These are phyloP conservation scores for Apiosordaria backusii DNA, from an alignment of 495 filamentous ascomycete species.

Conservation along the genomic window DNA sequence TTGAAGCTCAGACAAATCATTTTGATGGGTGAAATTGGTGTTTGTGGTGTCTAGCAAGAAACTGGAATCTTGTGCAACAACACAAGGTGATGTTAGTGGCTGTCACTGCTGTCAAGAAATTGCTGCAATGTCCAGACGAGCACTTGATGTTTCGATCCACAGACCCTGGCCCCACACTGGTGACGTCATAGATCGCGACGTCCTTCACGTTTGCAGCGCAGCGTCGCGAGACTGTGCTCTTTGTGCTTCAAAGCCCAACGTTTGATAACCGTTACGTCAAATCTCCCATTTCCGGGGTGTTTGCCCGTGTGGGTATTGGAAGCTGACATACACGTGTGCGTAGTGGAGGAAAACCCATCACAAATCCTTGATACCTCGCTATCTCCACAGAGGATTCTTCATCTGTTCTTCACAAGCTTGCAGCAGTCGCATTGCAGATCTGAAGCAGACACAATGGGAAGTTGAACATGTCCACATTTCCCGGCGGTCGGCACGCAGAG, in stretches of 20 bases:
- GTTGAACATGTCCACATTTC: not conserved
- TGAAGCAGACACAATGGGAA: not conserved
- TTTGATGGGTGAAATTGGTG: not conserved
- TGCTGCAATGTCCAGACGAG: not conserved
- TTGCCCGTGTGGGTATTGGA: not conserved
- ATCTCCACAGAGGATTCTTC: not conserved
- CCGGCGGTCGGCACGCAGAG: not conserved
- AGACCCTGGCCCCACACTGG: conserved; percentile 4
- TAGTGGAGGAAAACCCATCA: not conserved
- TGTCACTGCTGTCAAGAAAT: conserved; percentile 1
- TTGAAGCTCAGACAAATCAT: not conserved
- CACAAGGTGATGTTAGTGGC: conserved; percentile 14
- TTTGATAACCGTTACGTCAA: conserved; percentile 19
- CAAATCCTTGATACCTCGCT: not conserved
- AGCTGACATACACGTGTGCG: not conserved
- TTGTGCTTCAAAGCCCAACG: conserved; percentile 8
- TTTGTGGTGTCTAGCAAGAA: conserved; percentile 1
- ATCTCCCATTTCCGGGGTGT: not conserved
- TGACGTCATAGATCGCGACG: conserved; percentile 28
- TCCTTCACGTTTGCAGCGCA: conserved; percentile 16
- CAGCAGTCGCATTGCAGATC: not conserved
- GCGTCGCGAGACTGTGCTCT: not conserved
- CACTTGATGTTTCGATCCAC: conserved; percentile 4
- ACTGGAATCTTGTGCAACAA: not conserved
- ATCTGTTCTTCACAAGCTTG: not conserved